A percentile compares a stretch with the other conserved stretches of the same genome.
phyloP scores from a whole-genome alignment of 2,329 filamentous ascomycete species.

The Macrophomina tecta region DNA sequence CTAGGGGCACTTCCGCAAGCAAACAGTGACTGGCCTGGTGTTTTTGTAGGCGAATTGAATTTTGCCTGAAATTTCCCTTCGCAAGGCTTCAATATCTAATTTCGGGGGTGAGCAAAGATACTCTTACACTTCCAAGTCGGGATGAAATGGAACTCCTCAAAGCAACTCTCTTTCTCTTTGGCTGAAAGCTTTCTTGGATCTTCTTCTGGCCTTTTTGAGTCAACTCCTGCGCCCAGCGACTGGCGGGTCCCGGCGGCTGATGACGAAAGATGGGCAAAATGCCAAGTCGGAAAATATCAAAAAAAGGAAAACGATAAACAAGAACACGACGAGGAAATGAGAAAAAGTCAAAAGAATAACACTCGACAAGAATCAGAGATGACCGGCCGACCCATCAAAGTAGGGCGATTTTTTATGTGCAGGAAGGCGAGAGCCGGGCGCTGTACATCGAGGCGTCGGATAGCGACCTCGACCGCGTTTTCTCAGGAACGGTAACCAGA shows the following conservation, averaged over 20 bases:
- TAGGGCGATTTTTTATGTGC: neutral
- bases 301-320: neutral
- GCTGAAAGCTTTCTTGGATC: neutral
- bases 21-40: neutral
- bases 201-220: neutral
- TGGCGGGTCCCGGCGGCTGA: neutral
- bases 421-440: neutral
- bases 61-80: neutral
- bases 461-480: neutral
- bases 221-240: conserved; percentile 15
- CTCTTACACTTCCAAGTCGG: neutral
- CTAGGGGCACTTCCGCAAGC: no score
- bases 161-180: neutral
- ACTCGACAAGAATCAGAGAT: neutral
- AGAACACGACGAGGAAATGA: neutral
- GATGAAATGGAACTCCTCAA: neutral
- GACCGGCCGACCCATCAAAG: neutral
- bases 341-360: neutral
- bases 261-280: neutral
- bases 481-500: no score
- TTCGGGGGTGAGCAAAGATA: neutral
- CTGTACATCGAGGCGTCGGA: neutral
- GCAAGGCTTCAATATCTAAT: neutral
- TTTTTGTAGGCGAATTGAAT: conserved; percentile 2
- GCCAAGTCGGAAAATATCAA: neutral